Conservation (phyloP, 2,329 filamentous ascomycete species). For the Metarhizium robertsii region DNA sequence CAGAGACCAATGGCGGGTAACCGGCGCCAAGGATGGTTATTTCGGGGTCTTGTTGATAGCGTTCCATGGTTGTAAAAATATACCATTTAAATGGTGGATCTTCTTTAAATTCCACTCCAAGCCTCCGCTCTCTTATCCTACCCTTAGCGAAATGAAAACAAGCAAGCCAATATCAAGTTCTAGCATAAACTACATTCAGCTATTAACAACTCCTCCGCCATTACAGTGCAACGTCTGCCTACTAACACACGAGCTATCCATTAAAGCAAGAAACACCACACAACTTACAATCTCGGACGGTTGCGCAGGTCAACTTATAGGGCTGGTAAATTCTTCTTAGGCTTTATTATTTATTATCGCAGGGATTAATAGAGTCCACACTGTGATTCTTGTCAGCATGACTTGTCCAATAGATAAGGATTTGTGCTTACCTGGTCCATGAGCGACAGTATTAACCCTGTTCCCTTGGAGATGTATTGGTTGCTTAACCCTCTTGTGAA, state of each 20-base stretch:
- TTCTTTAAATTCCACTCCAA: too few relatives aligned
- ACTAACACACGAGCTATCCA: conserved; percentile 64
- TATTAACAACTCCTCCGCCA: conserved; percentile 39
- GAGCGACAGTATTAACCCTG: conserved; percentile 66
- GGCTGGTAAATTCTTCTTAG: conserved; percentile 62
- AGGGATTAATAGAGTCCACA: conserved; percentile 70
- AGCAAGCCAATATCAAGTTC: too few relatives aligned
- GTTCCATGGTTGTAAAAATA: too few relatives aligned
- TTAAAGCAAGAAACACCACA: conserved; percentile 70
- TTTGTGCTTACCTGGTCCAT: conserved; percentile 44
- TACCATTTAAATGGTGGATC: too few relatives aligned
- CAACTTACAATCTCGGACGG: conserved; percentile 75
- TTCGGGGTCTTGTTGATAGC: too few relatives aligned
- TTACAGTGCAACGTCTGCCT: conserved; percentile 57
- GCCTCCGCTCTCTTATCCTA: too few relatives aligned
- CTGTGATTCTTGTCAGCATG: conserved; percentile 17
- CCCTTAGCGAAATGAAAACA: too few relatives aligned
- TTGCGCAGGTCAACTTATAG: conserved; percentile 70
- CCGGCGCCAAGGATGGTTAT: too few relatives aligned
- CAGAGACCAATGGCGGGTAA: too few relatives aligned
- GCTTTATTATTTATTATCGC: conserved; percentile 62
- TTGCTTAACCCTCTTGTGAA: conserved; percentile 73
- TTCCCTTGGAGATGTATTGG: conserved; percentile 63
- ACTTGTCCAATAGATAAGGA: background rate
- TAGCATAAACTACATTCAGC: conserved; percentile 9